These are phyloP conservation scores for Hypholoma fasciculare DNA, from an alignment of 768 basidiomycete genomes.

Conservation along the genomic window DNA sequence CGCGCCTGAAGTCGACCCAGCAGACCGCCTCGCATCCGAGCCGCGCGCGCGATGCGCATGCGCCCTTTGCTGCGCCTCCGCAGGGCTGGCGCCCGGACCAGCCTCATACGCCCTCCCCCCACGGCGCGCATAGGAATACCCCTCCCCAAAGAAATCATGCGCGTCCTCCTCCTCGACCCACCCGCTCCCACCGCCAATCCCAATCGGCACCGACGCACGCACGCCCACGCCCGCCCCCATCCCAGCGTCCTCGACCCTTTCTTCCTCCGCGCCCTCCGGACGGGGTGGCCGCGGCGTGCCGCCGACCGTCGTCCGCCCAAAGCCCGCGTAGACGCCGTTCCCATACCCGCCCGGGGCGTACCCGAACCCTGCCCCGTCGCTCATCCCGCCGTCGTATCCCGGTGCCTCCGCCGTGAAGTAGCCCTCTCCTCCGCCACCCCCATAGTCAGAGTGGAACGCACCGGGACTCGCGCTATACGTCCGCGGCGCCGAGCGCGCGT, in stretches of 20 bases:
- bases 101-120: constrained; percentile 19
- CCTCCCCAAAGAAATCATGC: constrained; percentile 61
- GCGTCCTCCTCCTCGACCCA: constrained; percentile 34
- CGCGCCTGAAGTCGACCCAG: not conserved
- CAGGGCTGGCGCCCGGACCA: not conserved
- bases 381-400: not conserved
- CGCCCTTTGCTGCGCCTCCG: not conserved
- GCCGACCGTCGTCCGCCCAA: not conserved
- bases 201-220: not conserved
- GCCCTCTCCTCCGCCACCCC: not conserved
- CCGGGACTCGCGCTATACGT: not conserved
- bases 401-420: not conserved
- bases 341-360: constrained; percentile 9
- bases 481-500: constrained; percentile 17
- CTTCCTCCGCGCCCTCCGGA: constrained; percentile 3
- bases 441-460: not conserved
- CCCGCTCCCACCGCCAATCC: not conserved
- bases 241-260: constrained; percentile 7
- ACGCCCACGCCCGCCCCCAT: not conserved
- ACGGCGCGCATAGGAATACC: constrained; percentile 34
- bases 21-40: not conserved
- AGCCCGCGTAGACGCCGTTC: not conserved
- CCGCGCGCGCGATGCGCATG: not conserved
- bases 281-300: not conserved
- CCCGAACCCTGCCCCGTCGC: constrained; percentile 3